Base-by-base conservation (phyloP, 2,329 filamentous ascomycete species). In the Claviceps sp. region DNA sequence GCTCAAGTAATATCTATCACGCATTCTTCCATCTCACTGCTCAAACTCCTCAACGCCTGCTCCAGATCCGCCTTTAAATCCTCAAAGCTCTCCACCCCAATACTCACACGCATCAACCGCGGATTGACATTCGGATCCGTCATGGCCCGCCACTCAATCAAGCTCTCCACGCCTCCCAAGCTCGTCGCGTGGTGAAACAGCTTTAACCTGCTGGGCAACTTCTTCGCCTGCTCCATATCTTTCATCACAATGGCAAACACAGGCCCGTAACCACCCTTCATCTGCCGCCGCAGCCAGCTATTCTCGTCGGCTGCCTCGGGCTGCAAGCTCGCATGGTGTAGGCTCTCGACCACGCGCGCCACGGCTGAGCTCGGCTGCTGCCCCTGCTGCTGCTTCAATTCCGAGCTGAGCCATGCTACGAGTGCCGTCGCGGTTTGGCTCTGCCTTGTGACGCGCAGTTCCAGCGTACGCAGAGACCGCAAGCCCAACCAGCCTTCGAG, bases 61-160 rank as follows among this genome's bases (percentile, higher is more conserved):
- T 82, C 60, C 43, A 97, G 65, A 71, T 97, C 91, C 40, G 76
- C 76, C 65, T 77, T 81, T 63, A 98, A 65, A 70, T 97, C 93
- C 66, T 93, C 85, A 74, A 86, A 85, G 47, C 78, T 80, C 72
- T 98, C 93, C 37, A 96, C 77, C 0, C 93, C 93, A 37, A 96
- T 71, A 65, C 90, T 96, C 34, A 98, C 71, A 50, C 93, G 73
- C 67, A 96, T 62, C 65, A 97, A 66, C 53, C 79, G 74, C 62
- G 74, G 78, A 63, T 94, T 87, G 41, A 94, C 82, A 1, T 66
- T 73, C 3, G 68, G 61, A 72, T 98, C 93, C 54, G 82, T 84
- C 88, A 98, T 93, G 47, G 85, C 80, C 54, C 93, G 77, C 93
- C 93, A 98, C 76, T 98, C 93, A 60, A 98, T 90, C 72, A 97